Evolutionary conservation across 2,329 filamentous ascomycete genomes (phyloP).

Genomic region (Fusarium nygamai): DNA sequence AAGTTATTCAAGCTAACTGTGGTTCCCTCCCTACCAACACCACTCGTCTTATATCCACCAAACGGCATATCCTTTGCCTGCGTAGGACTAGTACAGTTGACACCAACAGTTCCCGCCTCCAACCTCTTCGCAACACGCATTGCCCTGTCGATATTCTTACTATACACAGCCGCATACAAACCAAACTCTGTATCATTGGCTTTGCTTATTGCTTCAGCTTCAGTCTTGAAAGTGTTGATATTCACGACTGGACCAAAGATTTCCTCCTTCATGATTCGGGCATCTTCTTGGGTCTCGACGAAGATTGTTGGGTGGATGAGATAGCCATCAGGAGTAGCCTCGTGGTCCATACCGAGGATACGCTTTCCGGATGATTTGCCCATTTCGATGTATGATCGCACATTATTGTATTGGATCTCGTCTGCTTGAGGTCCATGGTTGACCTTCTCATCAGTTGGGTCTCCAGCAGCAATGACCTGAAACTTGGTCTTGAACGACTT

Average conservation of each 20-base stretch:
- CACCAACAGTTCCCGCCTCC: slow-evolving; percentile 68
- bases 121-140: slow-evolving; percentile 60
- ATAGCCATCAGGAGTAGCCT: neutral
- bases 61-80: slow-evolving; percentile 12
- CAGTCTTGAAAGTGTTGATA: slow-evolving; percentile 57
- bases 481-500: slow-evolving; percentile 1
- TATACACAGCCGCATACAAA: slow-evolving; percentile 66
- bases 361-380: neutral
- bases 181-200: slow-evolving; percentile 62
- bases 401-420: slow-evolving; percentile 1
- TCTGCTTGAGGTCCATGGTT: slow-evolving; percentile 23
- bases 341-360: neutral
- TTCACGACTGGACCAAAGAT: slow-evolving; percentile 72
- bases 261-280: slow-evolving; percentile 66
- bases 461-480: neutral
- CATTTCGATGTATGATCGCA: slow-evolving; percentile 9
- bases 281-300: slow-evolving; percentile 31
- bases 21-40: slow-evolving; percentile 5
- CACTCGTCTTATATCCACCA: slow-evolving; percentile 19
- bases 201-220: slow-evolving; percentile 45
- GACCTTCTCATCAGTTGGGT: neutral
- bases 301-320: slow-evolving; percentile 28
- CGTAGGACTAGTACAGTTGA: slow-evolving; percentile 54
- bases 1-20: slow-evolving; percentile 19
- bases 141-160: slow-evolving; percentile 59